Base-by-base conservation (phyloP, 441 rosid species). In the Flueggea neowawraea region DNA sequence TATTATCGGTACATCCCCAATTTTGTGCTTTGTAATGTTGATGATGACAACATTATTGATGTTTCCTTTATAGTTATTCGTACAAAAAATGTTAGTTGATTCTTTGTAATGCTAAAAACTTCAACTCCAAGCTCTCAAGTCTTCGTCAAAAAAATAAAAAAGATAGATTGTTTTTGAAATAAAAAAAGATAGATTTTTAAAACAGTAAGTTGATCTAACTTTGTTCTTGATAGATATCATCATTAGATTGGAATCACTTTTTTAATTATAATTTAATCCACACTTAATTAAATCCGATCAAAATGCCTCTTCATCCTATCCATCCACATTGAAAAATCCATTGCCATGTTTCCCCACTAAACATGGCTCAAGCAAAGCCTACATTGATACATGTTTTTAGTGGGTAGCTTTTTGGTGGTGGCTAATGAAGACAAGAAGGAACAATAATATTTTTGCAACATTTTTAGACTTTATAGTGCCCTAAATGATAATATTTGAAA, bases 391-490 rank as follows among this genome's bases (percentile, higher is more conserved):
- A 78, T 79, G 75, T 77, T 75, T 79, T 84, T 80, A 73, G 82
- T 73, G 76, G 83, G 69, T 79, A 67, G 86, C 78, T 76, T 78
- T 78, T 70, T 31, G 75, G 65, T 71, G 79, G 78, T 76, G 87
- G 72, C 80, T 80, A 76, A 71, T 70, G 63, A 65, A 67, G 80
- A 81, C 77, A 79, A 66, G 67, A 79, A 67, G 28, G 36, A 65
- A 73, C 76, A 78, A 50, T 81, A 74, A 47, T 47, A 47, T 2
- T 10, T 47, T 47, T 4, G n/a, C 43, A 68, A 69, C 71, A 75
- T 77, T 73, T 72, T 47, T 36, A 36, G 41, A 36, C 41, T 36
- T 36, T 36, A 36, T 36, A 36, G 41, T 36, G 41, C 41, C 41
- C 41, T 36, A 36, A 36, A 5, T 36, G 41, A 36, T 36, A 36